These are phyloP conservation scores for Kingdonia uniflora DNA, from an alignment of 164 flowering plant genomes.

Conservation along the genomic window DNA sequence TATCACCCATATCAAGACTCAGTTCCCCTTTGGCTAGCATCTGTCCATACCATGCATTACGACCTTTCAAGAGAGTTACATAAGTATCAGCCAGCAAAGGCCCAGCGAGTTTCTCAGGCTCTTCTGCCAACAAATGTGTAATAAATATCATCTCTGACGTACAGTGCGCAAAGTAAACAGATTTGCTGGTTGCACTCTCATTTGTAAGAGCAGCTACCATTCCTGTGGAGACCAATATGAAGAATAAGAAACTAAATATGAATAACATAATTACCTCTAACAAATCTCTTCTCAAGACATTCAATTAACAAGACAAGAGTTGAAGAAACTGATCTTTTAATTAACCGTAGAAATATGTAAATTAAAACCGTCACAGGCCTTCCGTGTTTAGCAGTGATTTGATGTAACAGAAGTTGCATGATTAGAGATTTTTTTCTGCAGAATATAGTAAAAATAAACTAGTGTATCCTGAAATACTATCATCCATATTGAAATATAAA, in stretches of 20 bases:
- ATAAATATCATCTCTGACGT: slow-evolving; percentile 94
- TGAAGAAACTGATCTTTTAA: too few species aligned
- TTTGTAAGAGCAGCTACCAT: slow-evolving; percentile 93
- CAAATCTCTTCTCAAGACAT: too few species aligned
- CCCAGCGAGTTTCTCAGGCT: slow-evolving; percentile 81
- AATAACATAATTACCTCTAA: too few species aligned
- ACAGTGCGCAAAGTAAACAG: slow-evolving; percentile 94
- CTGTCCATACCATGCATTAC: slow-evolving; percentile 86
- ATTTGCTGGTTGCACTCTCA: slow-evolving; percentile 96
- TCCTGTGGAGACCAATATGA: slow-evolving; percentile 34
- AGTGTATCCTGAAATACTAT: too few species aligned
- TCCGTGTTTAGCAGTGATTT: too few species aligned
- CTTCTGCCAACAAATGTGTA: slow-evolving; percentile 71
- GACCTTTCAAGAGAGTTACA: slow-evolving; percentile 75
- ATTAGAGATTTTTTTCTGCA: too few species aligned
- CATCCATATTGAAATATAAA: too few species aligned
- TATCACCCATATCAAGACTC: slow-evolving; percentile 75
- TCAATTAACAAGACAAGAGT: too few species aligned
- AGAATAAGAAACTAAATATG: neutral
- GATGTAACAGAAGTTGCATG: too few species aligned
- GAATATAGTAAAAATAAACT: too few species aligned
- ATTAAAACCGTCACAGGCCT: too few species aligned
- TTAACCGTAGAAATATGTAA: too few species aligned
- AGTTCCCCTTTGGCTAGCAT: slow-evolving; percentile 74
- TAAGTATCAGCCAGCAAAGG: slow-evolving; percentile 82